Percentiles rank a stretch among this genome's conserved stretches.
phyloP scores from a whole-genome alignment of 345 rosid species.

The Populus ilicifolia region DNA sequence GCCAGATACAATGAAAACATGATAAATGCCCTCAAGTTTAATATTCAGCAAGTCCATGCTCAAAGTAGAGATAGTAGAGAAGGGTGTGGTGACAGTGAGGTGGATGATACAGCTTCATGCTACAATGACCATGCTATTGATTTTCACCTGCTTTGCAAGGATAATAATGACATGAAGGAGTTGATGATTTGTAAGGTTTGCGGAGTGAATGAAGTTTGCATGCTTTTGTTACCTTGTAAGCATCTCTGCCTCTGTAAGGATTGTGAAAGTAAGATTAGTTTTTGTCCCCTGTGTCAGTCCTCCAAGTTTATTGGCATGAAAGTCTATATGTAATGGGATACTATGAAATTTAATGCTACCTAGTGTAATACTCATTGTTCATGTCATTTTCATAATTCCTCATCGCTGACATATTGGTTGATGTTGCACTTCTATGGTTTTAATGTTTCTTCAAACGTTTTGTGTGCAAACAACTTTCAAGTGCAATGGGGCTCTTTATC shows the following conservation, averaged over 20 bases:
- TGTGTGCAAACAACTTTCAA: neutral
- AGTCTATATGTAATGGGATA: slow-evolving; percentile 57
- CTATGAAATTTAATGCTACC: slow-evolving; percentile 18
- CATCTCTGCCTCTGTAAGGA: slow-evolving; percentile 90
- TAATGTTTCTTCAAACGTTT: neutral
- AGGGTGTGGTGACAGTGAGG: slow-evolving; percentile 92
- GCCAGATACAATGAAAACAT: slow-evolving; percentile 68
- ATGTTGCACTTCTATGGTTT: slow-evolving; percentile 2
- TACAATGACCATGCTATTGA: slow-evolving; percentile 54
- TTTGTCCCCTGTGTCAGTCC: slow-evolving; percentile 80
- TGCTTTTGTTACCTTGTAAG: slow-evolving; percentile 90
- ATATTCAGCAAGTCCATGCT: slow-evolving; percentile 66
- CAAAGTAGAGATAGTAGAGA: slow-evolving; percentile 66
- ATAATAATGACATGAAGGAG: slow-evolving; percentile 33
- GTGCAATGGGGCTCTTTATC: neutral
- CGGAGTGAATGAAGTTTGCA: slow-evolving; percentile 60
- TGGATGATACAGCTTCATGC: slow-evolving; percentile 84
- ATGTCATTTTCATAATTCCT: slow-evolving; percentile 16
- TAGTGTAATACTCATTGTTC: slow-evolving; percentile 19
- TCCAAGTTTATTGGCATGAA: slow-evolving; percentile 75
- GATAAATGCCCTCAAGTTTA: slow-evolving; percentile 57
- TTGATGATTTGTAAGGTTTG: slow-evolving; percentile 72
- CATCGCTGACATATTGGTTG: neutral
- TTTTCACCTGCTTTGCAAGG: slow-evolving; percentile 46
- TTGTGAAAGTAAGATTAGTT: slow-evolving; percentile 78